Base-by-base conservation (phyloP, 2,329 filamentous ascomycete genomes). In the Colletotrichum viniferum region DNA sequence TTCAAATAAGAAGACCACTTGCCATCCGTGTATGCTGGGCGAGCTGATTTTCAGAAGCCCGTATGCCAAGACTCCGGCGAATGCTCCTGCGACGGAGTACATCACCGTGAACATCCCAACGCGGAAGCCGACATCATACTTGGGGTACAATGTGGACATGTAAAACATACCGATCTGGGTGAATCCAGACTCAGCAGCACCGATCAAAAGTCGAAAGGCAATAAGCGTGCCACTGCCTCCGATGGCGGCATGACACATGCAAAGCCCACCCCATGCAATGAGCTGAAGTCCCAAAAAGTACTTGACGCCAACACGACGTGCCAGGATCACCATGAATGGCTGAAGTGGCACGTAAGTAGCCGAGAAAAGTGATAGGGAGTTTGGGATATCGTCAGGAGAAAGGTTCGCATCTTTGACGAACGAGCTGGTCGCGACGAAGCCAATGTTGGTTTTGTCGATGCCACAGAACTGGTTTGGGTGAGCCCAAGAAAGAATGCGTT, bases 361-460 rank as follows among this genome's bases (percentile, higher is more conserved):
- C 7, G 77, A 79, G 65, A 79, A 79, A 8, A 79, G 72, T 8
- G 78, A 79, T 12, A 79, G 71, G 0, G 78, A 79, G 61, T 78
- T 77, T n/a, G 78, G 77, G 7, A 79, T 78, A 34, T 77, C 77
- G 61, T 79, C 76, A 4, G 76, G 76, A 3, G 65, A 65, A 6
- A 79, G 68, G 26, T 78, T 76, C 28, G 77, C 79, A 69, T 79
- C 78, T 56, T 79, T 63, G 13, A 76, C 28, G n/a, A 79, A 79
- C 5, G 70, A 75, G 67, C 71, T 78, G 14, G 78, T 80, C 4
- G 78, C 79, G 18, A 79, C 78, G 63, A 78, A 80, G 28, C 77
- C 78, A 26, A 79, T 67, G 60, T 79, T 78, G 28, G 77, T 79
- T 52, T 80, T 78, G 74, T 80, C 78, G 36, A 80, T 78, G 5